These are phyloP conservation scores for Penicillium sp. DNA, from an alignment of 2,329 filamentous ascomycete genomes.

Conservation along the genomic window DNA sequence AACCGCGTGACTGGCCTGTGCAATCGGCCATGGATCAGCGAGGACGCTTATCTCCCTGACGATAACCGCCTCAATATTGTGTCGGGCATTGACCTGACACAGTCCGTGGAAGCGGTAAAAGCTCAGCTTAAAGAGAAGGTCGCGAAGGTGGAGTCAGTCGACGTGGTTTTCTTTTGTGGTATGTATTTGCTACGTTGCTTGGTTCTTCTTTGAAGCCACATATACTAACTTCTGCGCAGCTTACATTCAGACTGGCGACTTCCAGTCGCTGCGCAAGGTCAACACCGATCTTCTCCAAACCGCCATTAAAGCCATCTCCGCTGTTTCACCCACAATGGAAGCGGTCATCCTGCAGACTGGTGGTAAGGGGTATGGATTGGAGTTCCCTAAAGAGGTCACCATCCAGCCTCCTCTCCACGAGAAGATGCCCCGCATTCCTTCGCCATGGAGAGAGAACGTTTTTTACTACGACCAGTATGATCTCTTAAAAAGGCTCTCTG, in stretches of 20 bases:
- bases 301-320: slow-evolving; percentile 29
- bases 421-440: slow-evolving; percentile 24
- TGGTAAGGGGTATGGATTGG: slow-evolving; percentile 39
- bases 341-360: slow-evolving; percentile 36
- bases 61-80: slow-evolving; percentile 34
- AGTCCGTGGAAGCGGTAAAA: slow-evolving; percentile 10
- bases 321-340: slow-evolving; percentile 21
- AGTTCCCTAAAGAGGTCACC: slow-evolving; percentile 30
- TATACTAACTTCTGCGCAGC: not conserved
- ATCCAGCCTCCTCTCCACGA: slow-evolving; percentile 28
- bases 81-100: slow-evolving; percentile 36
- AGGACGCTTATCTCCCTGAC: slow-evolving; percentile 30
- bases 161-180: slow-evolving; percentile 41
- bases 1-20: not conserved
- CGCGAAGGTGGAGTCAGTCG: slow-evolving; percentile 32
- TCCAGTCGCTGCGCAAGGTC: slow-evolving; percentile 18
- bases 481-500: slow-evolving; percentile 14
- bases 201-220: not conserved
- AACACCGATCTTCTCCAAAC: slow-evolving; percentile 38
- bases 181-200: not conserved
- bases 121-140: slow-evolving; percentile 35
- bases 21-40: not conserved
- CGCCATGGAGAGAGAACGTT: slow-evolving; percentile 21
- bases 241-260: slow-evolving; percentile 18
- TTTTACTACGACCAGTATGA: slow-evolving; percentile 31